A percentile compares a stretch with the other conserved stretches of the same genome.
phyloP scores from a whole-genome alignment of 2,329 filamentous ascomycete genomes.

The Venturiaceae sp. region DNA sequence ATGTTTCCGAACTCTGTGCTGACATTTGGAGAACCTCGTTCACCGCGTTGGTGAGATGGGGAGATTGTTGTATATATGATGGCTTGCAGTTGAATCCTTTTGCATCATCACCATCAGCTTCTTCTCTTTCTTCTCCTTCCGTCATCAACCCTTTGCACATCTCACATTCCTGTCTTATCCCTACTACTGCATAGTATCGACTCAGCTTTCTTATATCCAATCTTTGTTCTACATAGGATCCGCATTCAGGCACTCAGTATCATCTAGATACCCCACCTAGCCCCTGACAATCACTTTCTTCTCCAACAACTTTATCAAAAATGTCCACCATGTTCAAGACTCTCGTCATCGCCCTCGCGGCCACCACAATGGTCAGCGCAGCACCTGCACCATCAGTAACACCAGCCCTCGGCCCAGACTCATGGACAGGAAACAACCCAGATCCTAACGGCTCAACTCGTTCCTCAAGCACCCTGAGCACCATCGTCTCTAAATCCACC shows the following conservation, averaged over 20 bases:
- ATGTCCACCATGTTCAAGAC: slow-evolving; percentile 7
- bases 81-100: neutral
- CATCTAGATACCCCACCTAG: too few relatives aligned
- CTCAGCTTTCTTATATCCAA: neutral
- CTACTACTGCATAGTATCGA: neutral
- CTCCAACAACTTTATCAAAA: neutral
- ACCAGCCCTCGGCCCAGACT: neutral
- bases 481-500: neutral
- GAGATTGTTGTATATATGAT: neutral
- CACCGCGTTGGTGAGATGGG: neutral
- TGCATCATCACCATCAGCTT: neutral
- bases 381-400: neutral
- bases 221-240: too few relatives aligned
- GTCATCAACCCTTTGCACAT: neutral
- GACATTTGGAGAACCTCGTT: neutral
- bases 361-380: slow-evolving; percentile 2
- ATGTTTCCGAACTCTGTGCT: neutral
- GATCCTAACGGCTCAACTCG: neutral
- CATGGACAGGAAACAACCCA: neutral
- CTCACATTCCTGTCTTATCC: neutral
- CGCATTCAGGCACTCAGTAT: too few relatives aligned
- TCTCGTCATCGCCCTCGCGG: slow-evolving; percentile 2
- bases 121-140: too few relatives aligned
- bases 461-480: slow-evolving; percentile 6
- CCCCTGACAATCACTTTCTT: too few relatives aligned